These are phyloP conservation scores for Staphylotrichum tortipilum DNA, from an alignment of 495 filamentous ascomycete species.

Conservation along the genomic window DNA sequence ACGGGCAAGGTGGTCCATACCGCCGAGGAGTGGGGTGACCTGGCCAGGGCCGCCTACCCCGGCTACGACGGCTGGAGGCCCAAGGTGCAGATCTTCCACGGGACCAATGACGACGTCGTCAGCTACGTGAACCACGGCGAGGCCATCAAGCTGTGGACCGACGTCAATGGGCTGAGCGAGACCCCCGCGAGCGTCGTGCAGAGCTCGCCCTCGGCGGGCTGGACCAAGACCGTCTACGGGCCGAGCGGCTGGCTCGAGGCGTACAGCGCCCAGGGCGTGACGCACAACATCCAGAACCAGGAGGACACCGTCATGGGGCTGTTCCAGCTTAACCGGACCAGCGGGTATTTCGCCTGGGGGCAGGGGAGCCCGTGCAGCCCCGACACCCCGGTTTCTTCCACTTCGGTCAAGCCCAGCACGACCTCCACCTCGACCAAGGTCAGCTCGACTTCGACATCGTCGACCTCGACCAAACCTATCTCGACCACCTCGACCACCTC, in stretches of 20 bases:
- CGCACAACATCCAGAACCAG: constrained; percentile 44
- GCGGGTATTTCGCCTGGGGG: constrained; percentile 34
- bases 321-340: constrained; percentile 36
- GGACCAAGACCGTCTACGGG: constrained; percentile 44
- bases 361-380: constrained; percentile 12
- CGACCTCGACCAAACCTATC: background rate
- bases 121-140: constrained; percentile 42
- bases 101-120: constrained; percentile 41
- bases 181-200: constrained; percentile 22
- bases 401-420: background rate
- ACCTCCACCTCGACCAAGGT: background rate
- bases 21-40: constrained; percentile 37
- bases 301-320: constrained; percentile 41
- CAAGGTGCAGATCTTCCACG: constrained; percentile 49
- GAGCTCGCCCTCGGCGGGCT: constrained; percentile 31
- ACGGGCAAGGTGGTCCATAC: constrained; percentile 37
- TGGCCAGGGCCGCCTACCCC: constrained; percentile 44
- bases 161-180: constrained; percentile 35
- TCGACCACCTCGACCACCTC: background rate
- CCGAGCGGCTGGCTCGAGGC: constrained; percentile 36
- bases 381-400: background rate
- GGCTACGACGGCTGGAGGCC: constrained; percentile 44
- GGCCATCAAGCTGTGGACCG: constrained; percentile 50
- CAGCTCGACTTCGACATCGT: background rate
- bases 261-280: constrained; percentile 40